A percentile compares a stretch with the other conserved stretches of the same genome.
phyloP scores from a whole-genome alignment of 164 flowering plant species.

The Buxus sempervirens region DNA sequence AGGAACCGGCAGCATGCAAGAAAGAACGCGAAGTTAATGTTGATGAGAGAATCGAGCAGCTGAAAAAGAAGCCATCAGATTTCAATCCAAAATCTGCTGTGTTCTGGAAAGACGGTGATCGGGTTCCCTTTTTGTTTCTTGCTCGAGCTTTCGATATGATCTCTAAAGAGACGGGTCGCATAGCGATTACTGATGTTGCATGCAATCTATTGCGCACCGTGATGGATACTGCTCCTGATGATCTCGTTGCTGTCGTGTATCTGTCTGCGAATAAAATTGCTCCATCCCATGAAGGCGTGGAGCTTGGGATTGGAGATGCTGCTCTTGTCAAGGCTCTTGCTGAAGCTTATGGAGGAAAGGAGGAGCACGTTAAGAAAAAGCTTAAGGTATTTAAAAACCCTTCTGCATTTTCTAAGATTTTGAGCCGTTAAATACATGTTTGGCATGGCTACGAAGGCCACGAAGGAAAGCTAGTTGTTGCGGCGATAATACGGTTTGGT shows the following conservation, averaged over 20 bases:
- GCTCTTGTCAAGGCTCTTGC: slow-evolving; percentile 79
- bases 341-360: slow-evolving; percentile 85
- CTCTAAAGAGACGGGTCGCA: slow-evolving; percentile 67
- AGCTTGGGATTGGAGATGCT: slow-evolving; percentile 96
- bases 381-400: slow-evolving; percentile 44
- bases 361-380: slow-evolving; percentile 59
- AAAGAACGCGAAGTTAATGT: slow-evolving; percentile 20
- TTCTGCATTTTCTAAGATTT: no score
- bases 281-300: slow-evolving; percentile 85
- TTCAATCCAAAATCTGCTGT: slow-evolving; percentile 59
- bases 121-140: slow-evolving; percentile 81
- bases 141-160: slow-evolving; percentile 73
- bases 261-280: slow-evolving; percentile 79
- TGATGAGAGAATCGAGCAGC: slow-evolving; percentile 32
- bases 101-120: slow-evolving; percentile 70
- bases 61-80: slow-evolving; percentile 63
- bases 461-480: no score
- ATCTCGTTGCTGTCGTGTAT: slow-evolving; percentile 65
- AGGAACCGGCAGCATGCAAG: slow-evolving; percentile 8
- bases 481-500: no score
- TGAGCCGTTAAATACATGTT: no score
- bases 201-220: slow-evolving; percentile 88
- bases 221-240: slow-evolving; percentile 74
- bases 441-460: no score
- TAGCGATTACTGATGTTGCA: slow-evolving; percentile 71